Evolutionary conservation across 768 basidiomycete species (phyloP).

Genomic region (Saitozyma podzolica): DNA sequence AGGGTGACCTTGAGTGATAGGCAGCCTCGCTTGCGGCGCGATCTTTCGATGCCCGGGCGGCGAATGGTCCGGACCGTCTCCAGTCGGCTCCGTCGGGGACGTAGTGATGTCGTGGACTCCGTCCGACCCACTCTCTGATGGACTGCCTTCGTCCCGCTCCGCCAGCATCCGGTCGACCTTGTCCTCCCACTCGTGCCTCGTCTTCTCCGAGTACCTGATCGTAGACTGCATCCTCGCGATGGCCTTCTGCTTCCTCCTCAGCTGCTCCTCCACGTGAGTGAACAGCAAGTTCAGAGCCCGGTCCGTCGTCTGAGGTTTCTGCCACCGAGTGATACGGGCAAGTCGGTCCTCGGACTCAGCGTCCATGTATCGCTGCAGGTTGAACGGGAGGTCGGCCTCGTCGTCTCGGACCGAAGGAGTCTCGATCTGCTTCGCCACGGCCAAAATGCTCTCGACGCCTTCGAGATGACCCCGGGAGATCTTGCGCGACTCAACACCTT

Average conservation of each 20-base stretch:
- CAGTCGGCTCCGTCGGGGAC: conserved; percentile 16
- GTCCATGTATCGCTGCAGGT: conserved; percentile 84
- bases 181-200: conserved; percentile 95
- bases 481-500: conserved; percentile 38
- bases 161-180: conserved; percentile 70
- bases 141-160: conserved; percentile 60
- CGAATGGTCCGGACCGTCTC: conserved; percentile 42
- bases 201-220: conserved; percentile 93
- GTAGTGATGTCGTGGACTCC: conserved; percentile 18
- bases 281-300: conserved; percentile 76
- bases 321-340: conserved; percentile 79
- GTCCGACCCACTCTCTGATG: conserved; percentile 55
- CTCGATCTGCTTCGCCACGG: conserved; percentile 74
- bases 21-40: conserved; percentile 45
- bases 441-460: conserved; percentile 81
- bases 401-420: conserved; percentile 89
- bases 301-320: conserved; percentile 80
- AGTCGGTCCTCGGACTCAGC: conserved; percentile 86
- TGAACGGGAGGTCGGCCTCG: conserved; percentile 77
- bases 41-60: conserved; percentile 42
- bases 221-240: conserved; percentile 96
- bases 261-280: conserved; percentile 82
- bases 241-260: conserved; percentile 90
- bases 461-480: conserved; percentile 68
- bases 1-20: conserved; percentile 45